phyloP scores from a whole-genome alignment of 2,329 filamentous ascomycete genomes.

The Celoporthe dispersa region DNA sequence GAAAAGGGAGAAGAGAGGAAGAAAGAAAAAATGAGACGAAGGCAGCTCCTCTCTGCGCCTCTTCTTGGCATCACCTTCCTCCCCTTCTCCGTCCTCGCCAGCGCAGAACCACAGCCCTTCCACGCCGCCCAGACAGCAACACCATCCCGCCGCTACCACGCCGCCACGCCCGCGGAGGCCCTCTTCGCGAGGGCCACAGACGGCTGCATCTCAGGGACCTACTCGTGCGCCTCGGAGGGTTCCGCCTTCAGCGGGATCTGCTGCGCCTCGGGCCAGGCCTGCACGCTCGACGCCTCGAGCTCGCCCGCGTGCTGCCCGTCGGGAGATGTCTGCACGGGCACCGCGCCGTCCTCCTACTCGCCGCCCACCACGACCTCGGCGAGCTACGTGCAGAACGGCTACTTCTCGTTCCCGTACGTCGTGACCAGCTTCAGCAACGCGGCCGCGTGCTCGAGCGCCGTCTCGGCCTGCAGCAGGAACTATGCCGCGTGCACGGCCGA shows the following conservation, averaged over 20 bases:
- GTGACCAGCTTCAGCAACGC: slow-evolving; percentile 55
- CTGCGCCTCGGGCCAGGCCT: slow-evolving; percentile 55
- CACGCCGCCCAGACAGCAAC: slow-evolving; percentile 36
- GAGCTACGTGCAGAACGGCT: slow-evolving; percentile 60
- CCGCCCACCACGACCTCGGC: slow-evolving; percentile 43
- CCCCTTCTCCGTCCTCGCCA: slow-evolving; percentile 30
- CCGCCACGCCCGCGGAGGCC: slow-evolving; percentile 30
- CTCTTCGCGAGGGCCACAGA: slow-evolving; percentile 33
- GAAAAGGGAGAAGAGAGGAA: neutral
- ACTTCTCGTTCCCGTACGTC: slow-evolving; percentile 65
- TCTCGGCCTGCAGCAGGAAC: slow-evolving; percentile 56
- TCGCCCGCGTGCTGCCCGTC: slow-evolving; percentile 54
- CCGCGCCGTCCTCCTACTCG: slow-evolving; percentile 46
- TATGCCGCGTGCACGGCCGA: slow-evolving; percentile 57
- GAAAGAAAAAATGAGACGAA: slow-evolving; percentile 20
- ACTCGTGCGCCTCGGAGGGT: slow-evolving; percentile 53
- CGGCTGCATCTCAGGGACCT: slow-evolving; percentile 54
- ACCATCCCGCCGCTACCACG: slow-evolving; percentile 21
- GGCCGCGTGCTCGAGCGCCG: slow-evolving; percentile 56
- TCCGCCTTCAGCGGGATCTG: slow-evolving; percentile 53
- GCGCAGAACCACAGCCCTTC: slow-evolving; percentile 36
- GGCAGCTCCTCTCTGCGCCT: slow-evolving; percentile 12
- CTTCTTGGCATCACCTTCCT: slow-evolving; percentile 19
- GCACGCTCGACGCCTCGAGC: slow-evolving; percentile 53
- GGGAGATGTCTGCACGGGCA: slow-evolving; percentile 61